Evolutionary conservation across 148 eudicot genomes (phyloP), one percentile per base, ranked within the genome.

Genomic region (Silene latifolia): DNA sequence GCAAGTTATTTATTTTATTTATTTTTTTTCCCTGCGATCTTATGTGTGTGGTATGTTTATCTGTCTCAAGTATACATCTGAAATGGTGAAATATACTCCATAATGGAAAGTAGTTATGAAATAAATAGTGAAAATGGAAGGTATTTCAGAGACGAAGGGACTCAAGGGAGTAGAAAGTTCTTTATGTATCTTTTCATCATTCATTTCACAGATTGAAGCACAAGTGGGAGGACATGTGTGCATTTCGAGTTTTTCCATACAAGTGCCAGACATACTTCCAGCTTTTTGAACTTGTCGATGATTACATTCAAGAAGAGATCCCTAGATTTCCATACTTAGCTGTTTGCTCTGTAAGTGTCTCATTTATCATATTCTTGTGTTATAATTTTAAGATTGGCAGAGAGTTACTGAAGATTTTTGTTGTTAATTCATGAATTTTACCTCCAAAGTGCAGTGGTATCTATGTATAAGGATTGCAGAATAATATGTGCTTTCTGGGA

Each of bases 281-380:
- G 73, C 91, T 92, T 73, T 87, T 81, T 84, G 97, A 95, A 81
- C 91, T 95, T 77, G 76, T 29, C 20, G 98, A 95, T 80, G 92
- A 95, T 72, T 88, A 88, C 83, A 86, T 95, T 83, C 93, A 95
- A 74, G 74, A 90, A 77, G 98, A 89, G 83, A 95, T 92, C 71
- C 85, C 76, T 78, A 92, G 86, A 71, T 86, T 88, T 59, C 74
- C 85, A 6, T 79, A 71, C 72, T 87, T 68, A 79, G 76, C 73
- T 76, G 79, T 78, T 80, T 92, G 97, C 83, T 81, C 79, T 68
- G 97, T 93, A 76, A 65, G 90, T 77, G 47, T 60, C 47, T 58
- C 67, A 60, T 53, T 39, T 8, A 18, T 64, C 42, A 35, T 73
- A 42, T 53, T 57, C 54, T 18, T 63, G 53, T 70, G 12, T 67